A percentile compares a stretch with the other conserved stretches of the same genome.
Evolutionary conservation across 2,329 filamentous ascomycete species (phyloP).

Genomic region (Trichophyton schoenleinii): DNA sequence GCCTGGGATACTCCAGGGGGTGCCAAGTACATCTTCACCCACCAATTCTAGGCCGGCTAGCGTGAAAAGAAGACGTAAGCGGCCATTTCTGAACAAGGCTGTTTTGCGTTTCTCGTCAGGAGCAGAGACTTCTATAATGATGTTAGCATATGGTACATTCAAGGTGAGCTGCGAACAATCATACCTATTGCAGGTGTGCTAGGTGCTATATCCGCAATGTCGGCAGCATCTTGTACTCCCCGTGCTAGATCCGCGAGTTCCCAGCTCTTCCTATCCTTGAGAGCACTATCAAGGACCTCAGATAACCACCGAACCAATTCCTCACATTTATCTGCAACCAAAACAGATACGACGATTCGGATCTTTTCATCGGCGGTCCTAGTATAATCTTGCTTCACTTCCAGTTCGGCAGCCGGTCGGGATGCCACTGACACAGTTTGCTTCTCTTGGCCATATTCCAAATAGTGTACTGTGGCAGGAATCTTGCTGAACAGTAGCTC

Average conservation of each 20-base stretch:
- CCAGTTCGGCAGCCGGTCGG: constrained; percentile 64
- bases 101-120: constrained; percentile 54
- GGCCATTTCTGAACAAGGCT: constrained; percentile 79
- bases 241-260: constrained; percentile 48
- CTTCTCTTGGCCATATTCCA: constrained; percentile 82
- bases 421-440: constrained; percentile 55
- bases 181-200: constrained; percentile 33
- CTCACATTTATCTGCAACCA: constrained; percentile 67
- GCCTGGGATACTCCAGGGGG: constrained; percentile 65
- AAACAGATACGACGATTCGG: constrained; percentile 62
- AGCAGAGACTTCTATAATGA: constrained; percentile 44
- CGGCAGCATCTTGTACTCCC: constrained; percentile 40
- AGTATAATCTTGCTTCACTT: constrained; percentile 62
- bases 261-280: constrained; percentile 64
- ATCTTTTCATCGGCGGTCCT: constrained; percentile 54
- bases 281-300: constrained; percentile 53
- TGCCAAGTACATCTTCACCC: constrained; percentile 61
- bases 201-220: constrained; percentile 17
- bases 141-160: constrained; percentile 13
- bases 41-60: constrained; percentile 57
- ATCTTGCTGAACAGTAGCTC: constrained; percentile 95
- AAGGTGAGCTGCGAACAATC: constrained; percentile 18
- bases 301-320: constrained; percentile 76
- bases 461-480: constrained; percentile 65
- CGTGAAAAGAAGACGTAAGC: constrained; percentile 72